Base-by-base conservation (phyloP, 2,329 filamentous ascomycete species). In the Fusarium guadeloupense region DNA sequence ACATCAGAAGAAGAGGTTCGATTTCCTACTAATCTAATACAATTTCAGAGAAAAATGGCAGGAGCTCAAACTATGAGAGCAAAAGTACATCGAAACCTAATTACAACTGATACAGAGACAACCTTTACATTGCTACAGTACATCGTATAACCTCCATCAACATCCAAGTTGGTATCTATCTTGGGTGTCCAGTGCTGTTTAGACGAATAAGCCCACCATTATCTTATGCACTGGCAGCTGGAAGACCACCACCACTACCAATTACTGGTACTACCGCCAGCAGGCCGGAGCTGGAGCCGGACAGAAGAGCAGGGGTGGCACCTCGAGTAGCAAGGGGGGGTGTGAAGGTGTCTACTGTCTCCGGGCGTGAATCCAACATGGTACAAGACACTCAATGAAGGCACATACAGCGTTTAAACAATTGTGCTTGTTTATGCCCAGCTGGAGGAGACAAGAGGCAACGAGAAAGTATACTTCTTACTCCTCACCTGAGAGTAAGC, bases 251-350 rank as follows among this genome's bases (percentile, higher is more conserved):
- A 49, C 20, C 19, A 16, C 25, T 23, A 34, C n/a, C n/a, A n/a
- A n/a, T 37, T 50, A 45, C 48, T 48, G 50, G 54, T 47, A 67
- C 54, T 42, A 61, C 55, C 54, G 59, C 51, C 60, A 60, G 41
- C 28, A 30, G 59, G 52, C 54, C 60, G 66, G 66, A 65, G 57
- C 63, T 67, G 63, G 66, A 67, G 52, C 65, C 60, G 60, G 66
- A 62, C 52, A 59, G 38, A 61, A 50, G 52, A 51, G 48, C 54
- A 62, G 66, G 61, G 54, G 54, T 58, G 61, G 28, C 41, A 33
- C 59, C 49, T 38, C 26, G 39, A 64, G 37, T 58, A 51, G 31
- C 37, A 52, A 46, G n/a, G 40, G 42, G 55, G 61, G 56, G 46
- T 19, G 34, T 13, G 35, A 17, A 23, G 34, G 19, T 26, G 23